Evolutionary conservation across 805 yeast genomes (phyloP).

Genomic region (Kodamaea hsintzibuensis): DNA sequence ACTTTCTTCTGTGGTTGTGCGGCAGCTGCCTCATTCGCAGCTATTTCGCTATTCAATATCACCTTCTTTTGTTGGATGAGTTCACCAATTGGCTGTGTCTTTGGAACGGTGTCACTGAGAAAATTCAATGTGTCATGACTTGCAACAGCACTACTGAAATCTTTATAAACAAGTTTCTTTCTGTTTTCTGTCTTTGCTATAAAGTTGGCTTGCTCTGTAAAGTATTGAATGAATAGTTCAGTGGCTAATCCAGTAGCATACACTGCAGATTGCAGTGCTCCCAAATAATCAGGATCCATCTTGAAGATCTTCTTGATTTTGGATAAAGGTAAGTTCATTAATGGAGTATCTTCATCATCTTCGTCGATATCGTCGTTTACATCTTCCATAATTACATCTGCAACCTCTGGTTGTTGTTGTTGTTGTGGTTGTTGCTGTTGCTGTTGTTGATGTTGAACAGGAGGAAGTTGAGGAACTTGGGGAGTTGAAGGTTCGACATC

Average conservation of each 20-base stretch:
- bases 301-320: conserved; percentile 72
- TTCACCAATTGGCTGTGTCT: conserved; percentile 51
- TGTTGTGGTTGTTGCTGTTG: too few species aligned
- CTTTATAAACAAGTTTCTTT: conserved; percentile 69
- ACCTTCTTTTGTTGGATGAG: conserved; percentile 45
- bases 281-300: conserved; percentile 70
- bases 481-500: conserved; percentile 18
- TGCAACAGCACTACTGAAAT: conserved; percentile 64
- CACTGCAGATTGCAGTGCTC: conserved; percentile 71
- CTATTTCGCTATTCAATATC: conserved; percentile 13
- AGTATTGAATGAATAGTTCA: conserved; percentile 67
- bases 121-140: conserved; percentile 62
- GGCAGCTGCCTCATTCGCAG: conserved; percentile 1
- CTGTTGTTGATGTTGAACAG: too few species aligned
- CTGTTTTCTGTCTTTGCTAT: conserved; percentile 65
- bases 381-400: conserved; percentile 11
- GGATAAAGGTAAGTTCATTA: conserved; percentile 53
- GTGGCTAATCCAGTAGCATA: conserved; percentile 77
- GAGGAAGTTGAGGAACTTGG: too few species aligned
- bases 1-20: conserved; percentile 6
- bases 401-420: conserved; percentile 11
- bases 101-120: conserved; percentile 67
- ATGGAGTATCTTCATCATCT: conserved; percentile 10
- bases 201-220: conserved; percentile 69
- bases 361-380: conserved; percentile 7